These are phyloP conservation scores for Selenicereus undatus DNA, from an alignment of 148 eudicot genomes.

Conservation along the genomic window DNA sequence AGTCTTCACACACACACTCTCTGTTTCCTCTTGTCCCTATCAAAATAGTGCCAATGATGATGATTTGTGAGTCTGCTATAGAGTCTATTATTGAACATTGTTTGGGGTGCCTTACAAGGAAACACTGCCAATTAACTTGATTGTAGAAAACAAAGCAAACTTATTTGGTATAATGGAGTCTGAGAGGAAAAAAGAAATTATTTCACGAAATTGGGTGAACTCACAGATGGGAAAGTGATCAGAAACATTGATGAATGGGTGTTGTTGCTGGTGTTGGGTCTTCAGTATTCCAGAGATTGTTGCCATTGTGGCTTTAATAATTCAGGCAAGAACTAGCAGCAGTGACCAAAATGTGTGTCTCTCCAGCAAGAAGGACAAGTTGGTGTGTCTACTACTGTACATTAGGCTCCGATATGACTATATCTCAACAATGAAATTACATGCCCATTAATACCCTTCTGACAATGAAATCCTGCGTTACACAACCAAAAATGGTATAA, in stretches of 20 bases:
- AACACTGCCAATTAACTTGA: not conserved
- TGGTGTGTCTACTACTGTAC: not conserved
- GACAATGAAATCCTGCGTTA: no score
- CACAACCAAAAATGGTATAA: no score
- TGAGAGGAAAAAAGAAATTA: no score
- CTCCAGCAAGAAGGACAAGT: not conserved
- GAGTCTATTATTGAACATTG: no score
- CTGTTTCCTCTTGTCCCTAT: no score
- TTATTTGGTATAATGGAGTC: not conserved
- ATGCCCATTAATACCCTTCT: not conserved
- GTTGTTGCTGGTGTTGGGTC: conserved; percentile 13
- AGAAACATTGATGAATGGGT: not conserved
- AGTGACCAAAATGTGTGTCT: not conserved
- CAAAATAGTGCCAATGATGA: no score
- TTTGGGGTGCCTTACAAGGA: not conserved
- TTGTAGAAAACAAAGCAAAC: not conserved
- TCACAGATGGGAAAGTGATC: conserved; percentile 10
- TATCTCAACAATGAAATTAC: not conserved
- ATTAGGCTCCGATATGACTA: not conserved
- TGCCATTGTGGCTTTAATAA: conserved; percentile 11
- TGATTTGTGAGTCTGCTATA: no score
- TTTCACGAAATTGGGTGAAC: not conserved
- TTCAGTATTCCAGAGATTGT: not conserved
- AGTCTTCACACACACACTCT: no score
- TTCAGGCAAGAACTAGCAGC: not conserved